Evolutionary conservation across 225 moss, liverwort and hornwort species (phyloP).

Genomic region (Marchantia polymorpha): DNA sequence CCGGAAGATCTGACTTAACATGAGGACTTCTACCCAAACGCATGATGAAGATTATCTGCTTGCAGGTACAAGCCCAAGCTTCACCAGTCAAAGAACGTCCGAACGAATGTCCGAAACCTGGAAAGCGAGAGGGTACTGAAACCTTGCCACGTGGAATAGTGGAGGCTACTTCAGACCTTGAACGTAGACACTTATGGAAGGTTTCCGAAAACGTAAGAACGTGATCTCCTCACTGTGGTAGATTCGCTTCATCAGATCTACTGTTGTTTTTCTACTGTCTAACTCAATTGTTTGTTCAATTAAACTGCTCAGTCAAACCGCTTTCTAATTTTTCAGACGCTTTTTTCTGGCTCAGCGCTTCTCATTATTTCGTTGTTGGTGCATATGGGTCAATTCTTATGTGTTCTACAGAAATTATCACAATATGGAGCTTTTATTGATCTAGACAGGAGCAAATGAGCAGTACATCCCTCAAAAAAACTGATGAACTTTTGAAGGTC

Average conservation of each 20-base stretch:
- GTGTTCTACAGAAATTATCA: neutral
- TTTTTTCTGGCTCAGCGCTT: too few species aligned
- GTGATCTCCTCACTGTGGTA: neutral
- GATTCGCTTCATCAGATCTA: neutral
- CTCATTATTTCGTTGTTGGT: too few species aligned
- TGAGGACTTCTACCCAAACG: too few species aligned
- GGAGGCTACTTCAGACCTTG: constrained; percentile 63
- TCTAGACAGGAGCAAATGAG: neutral
- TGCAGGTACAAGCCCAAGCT: too few species aligned
- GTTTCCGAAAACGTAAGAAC: constrained; percentile 40
- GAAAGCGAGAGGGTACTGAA: constrained; percentile 28
- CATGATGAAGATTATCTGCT: too few species aligned
- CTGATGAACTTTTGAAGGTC: neutral
- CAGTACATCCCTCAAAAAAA: neutral
- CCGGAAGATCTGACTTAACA: too few species aligned
- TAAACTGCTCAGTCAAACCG: too few species aligned
- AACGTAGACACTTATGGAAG: constrained; percentile 51
- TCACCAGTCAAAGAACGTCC: neutral
- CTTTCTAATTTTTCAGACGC: too few species aligned
- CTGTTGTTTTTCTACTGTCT: too few species aligned
- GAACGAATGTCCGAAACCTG: neutral
- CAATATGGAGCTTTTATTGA: neutral
- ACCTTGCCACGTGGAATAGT: constrained; percentile 55
- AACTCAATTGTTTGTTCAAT: too few species aligned
- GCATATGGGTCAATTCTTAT: too few species aligned